These are phyloP conservation scores for Penicillium paradoxum DNA, from an alignment of 495 filamentous ascomycete genomes.

Conservation along the genomic window DNA sequence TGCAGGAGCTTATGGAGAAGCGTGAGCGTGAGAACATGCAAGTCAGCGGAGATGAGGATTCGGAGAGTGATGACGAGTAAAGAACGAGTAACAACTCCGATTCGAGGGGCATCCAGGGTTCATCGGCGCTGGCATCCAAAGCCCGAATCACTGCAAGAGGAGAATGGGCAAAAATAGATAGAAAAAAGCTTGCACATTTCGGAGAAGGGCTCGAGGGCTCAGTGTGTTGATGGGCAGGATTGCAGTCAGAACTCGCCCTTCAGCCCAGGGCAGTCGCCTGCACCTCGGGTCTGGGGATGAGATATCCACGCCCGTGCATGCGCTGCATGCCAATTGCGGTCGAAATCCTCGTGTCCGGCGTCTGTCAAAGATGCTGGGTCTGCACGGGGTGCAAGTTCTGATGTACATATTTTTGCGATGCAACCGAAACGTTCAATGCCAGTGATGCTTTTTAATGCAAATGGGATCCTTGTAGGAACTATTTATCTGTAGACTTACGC, in stretches of 20 bases:
- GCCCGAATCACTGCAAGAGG: slow-evolving; percentile 11
- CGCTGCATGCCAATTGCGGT: slow-evolving; percentile 16
- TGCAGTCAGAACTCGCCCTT: slow-evolving; percentile 28
- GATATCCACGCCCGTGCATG: slow-evolving; percentile 17
- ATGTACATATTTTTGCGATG: slow-evolving; percentile 43
- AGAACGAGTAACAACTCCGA: slow-evolving; percentile 5
- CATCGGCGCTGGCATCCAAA: slow-evolving; percentile 15
- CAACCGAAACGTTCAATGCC: slow-evolving; percentile 28
- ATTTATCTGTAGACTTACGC: not conserved
- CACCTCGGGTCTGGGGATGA: slow-evolving; percentile 20
- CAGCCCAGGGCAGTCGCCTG: slow-evolving; percentile 22
- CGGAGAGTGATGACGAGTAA: slow-evolving; percentile 79
- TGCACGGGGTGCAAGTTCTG: slow-evolving; percentile 27
- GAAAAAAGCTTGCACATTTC: slow-evolving; percentile 41
- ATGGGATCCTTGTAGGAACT: not conserved
- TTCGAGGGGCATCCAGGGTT: slow-evolving; percentile 15
- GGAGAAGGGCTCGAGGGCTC: slow-evolving; percentile 32
- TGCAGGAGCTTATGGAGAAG: slow-evolving; percentile 99
- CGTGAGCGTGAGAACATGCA: slow-evolving; percentile 95
- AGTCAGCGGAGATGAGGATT: slow-evolving; percentile 92
- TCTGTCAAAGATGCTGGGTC: slow-evolving; percentile 7
- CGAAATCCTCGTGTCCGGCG: slow-evolving; percentile 14
- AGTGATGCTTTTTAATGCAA: slow-evolving; percentile 29
- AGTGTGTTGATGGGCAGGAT: slow-evolving; percentile 29
- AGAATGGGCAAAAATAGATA: slow-evolving; percentile 25